Base-by-base conservation (phyloP, 2,329 filamentous ascomycete genomes). In the Botrytis medusae region DNA sequence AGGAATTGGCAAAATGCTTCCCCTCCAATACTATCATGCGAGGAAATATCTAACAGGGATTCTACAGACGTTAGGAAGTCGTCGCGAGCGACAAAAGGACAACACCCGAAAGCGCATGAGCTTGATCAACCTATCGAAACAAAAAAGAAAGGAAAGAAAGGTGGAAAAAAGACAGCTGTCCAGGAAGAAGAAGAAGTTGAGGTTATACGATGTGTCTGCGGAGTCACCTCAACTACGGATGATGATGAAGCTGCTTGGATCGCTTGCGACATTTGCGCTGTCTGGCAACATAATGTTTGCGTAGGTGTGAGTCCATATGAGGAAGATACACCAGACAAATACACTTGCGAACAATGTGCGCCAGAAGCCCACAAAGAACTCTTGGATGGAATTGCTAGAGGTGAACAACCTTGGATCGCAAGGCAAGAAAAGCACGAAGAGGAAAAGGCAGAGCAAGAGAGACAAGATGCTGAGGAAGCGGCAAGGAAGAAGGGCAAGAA, bases 221-320 rank as follows among this genome's bases (percentile, higher is more conserved):
- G 96, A 77, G 92, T 93, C 74, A 93, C 93, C 62, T 92, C 93
- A 78, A 92, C 94, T 77, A 92, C 95, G 74, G 93, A 95, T 77
- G 93, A 97, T 78, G 91, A 93, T 22, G 93, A 92, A 77, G 92
- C 96, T 78, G 91, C 94, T 70, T 98, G 97, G 94, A 97, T 99
- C 79, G 94, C 93, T 75, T 99, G 96, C 85, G 96, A 99, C 82
- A 89, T 89, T 64, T 99, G 96, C 83, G 90, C 90, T 67, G 95
- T 92, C 60, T 99, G 96, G 96, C 96, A 99, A 83, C 96, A 99
- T 83, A 98, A 98, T 80, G 91, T 97, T 76, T 99, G 96, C 81
- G 93, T 99, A 86, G 94, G 93, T 71, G 89, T 98, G 81, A 90
- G 88, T 79, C 90, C 91, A 64, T 94, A 93, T 78, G 89, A 91